Evolutionary conservation across 176 grass and related monocot species (phyloP), one percentile per base, ranked within the genome.

Genomic region (Poa annua): DNA sequence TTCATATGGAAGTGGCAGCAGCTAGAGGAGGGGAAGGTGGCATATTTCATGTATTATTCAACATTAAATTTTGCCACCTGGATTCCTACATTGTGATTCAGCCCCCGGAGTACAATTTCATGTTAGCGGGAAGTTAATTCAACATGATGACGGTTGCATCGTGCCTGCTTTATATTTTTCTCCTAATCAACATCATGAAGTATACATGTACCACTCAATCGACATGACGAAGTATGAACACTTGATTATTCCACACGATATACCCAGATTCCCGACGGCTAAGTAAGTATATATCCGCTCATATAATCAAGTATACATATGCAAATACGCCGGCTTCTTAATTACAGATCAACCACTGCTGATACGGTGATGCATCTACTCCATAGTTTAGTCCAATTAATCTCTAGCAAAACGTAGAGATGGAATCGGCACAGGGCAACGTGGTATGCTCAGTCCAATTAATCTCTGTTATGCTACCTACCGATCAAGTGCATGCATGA

Each of bases 281-380:
- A 81, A 32, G 24, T 47, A 61, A 12, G 12, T 53, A 67, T 67
- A 45, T 53, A 71, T 66, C 34, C 11, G 11, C 44, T 3, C 19
- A 20, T 42, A 67, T 33, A 64, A 33, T 16, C 7, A 33, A 16
- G 61, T 33, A 17, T 64, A 33, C 61, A 2, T 14, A 71, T 9
- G 5, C 21, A 71, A 70, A 48, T 71, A 71, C n/a, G 68, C 68
- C 21, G 36, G 44, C 11, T 45, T 45, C 44, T 83, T 15, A 64
- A 7, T 35, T 74, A 84, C 36, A 25, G 56, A 74, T 65, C 55
- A 74, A 68, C 81, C 42, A 75, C 36, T 50, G n/a, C 12, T 4
- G 42, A 77, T 77, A 65, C 15, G 22, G 22, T 29, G 69, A 49
- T 14, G 69, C 3, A 29, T 49, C n/a, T 8, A 71, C 11, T 1